Percentiles rank a stretch among this genome's conserved stretches.
Evolutionary conservation across 2,329 filamentous ascomycete genomes (phyloP).

Genomic region (Huntiella bhutanensis): DNA sequence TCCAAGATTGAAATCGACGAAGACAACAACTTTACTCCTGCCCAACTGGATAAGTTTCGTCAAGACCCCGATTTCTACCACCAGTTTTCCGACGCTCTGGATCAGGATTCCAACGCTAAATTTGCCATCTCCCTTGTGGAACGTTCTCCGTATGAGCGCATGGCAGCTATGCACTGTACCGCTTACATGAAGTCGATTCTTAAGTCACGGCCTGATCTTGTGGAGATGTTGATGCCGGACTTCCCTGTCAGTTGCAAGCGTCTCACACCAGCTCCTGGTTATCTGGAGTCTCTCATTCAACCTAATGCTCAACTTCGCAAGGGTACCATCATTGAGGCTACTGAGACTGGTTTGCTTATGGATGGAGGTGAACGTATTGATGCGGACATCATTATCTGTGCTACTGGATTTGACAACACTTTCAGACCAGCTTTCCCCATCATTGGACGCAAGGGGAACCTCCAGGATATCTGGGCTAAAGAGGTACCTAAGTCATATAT

Average conservation of each 20-base stretch:
- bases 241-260: slow-evolving; percentile 29
- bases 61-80: slow-evolving; percentile 27
- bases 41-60: slow-evolving; percentile 28
- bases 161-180: slow-evolving; percentile 22
- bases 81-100: slow-evolving; percentile 27
- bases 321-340: slow-evolving; percentile 25
- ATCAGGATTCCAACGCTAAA: slow-evolving; percentile 24
- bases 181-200: slow-evolving; percentile 30
- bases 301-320: slow-evolving; percentile 31
- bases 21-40: slow-evolving; percentile 13
- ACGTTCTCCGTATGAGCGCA: slow-evolving; percentile 23
- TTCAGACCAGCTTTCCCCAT: slow-evolving; percentile 33
- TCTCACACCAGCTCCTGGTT: slow-evolving; percentile 31
- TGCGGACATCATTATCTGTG: slow-evolving; percentile 37
- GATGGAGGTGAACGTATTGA: slow-evolving; percentile 28
- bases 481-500: slow-evolving; percentile 31
- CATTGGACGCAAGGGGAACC: slow-evolving; percentile 28
- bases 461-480: slow-evolving; percentile 28
- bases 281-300: slow-evolving; percentile 26
- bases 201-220: slow-evolving; percentile 29
- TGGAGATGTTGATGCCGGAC: slow-evolving; percentile 30
- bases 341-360: slow-evolving; percentile 29
- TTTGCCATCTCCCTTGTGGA: slow-evolving; percentile 26
- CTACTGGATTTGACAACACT: slow-evolving; percentile 37
- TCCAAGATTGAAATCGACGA: slow-evolving; percentile 15